Base-by-base conservation (phyloP, 1,284 basidiomycete species). In the Anthracocystis panici-leucophaei region DNA sequence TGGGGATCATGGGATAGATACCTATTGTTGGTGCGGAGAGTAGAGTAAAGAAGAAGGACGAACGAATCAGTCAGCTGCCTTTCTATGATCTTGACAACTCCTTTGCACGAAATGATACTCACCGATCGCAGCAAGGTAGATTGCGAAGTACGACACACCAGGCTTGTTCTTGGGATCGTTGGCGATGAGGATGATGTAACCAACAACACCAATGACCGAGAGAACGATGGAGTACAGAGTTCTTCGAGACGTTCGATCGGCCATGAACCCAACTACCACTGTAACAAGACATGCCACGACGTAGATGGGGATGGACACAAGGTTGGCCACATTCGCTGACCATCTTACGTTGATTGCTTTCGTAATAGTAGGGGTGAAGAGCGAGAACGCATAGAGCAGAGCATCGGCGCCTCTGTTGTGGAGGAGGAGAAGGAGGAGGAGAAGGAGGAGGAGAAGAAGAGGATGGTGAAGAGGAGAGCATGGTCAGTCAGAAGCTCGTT, bases 1-100 rank as follows among this genome's bases (percentile, higher is more conserved):
- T 92, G 29, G 91, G 87, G 71, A 92, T 90, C 51, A 89, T 87
- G 6, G 91, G 90, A 81, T 91, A 92, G 65, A 92, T 91, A 29
- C 57, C 63, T 51, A 40, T 52, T 48, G 18, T 27, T 18, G 4
- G 6, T 33, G 48, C 29, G 48, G 3, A 21, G 21, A 27, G 9
- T 8, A 46, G 49, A 53, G 41, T n/a, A 41, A 53, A 9, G 18
- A 12, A 51, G 33, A 10, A 14, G 8, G 33, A 38, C 2, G 20
- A 40, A 18, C 12, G 27, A 18, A n/a, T 14, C 25, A 16, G 31
- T 48, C 55, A 57, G 45, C 45, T 25, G 21, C n/a, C 35, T 14
- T n/a, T n/a, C 35, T 12, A 38, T 14, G 5, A 38, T 10, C 5
- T 23, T 29, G n/a, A 11, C 27, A 14, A 5, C 12, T 25, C 0